Conservation (phyloP, 2,329 filamentous ascomycete species). For the Diaporthe vexans region DNA sequence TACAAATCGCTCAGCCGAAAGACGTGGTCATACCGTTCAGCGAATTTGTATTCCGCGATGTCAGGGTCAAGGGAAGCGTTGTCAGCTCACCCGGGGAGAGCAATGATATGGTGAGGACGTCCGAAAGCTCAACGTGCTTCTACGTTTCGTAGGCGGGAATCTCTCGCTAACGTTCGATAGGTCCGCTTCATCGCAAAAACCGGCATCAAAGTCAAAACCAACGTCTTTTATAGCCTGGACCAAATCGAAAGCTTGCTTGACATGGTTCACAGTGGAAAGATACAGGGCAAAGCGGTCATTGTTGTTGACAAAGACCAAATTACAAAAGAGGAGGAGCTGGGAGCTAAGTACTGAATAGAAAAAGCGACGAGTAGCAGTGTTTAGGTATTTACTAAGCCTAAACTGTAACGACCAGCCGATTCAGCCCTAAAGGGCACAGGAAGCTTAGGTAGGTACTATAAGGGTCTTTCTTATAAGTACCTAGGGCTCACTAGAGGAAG, state of each 20-base stretch:
- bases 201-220: conserved; percentile 63
- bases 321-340: conserved; percentile 43
- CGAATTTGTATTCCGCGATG: conserved; percentile 68
- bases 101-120: conserved; percentile 55
- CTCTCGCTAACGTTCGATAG: neutral
- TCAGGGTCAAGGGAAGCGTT: conserved; percentile 62
- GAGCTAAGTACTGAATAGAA: conserved; percentile 32
- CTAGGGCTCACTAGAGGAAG: too few relatives aligned
- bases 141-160: neutral
- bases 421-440: too few relatives aligned
- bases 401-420: too few relatives aligned
- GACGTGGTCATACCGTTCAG: conserved; percentile 55
- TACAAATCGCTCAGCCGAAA: conserved; percentile 69
- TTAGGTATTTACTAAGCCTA: neutral
- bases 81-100: conserved; percentile 59
- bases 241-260: conserved; percentile 65
- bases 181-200: conserved; percentile 60
- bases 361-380: accelerated
- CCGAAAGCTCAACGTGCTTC: neutral
- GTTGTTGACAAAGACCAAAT: conserved; percentile 61
- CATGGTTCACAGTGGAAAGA: conserved; percentile 64
- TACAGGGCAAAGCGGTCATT: conserved; percentile 68
- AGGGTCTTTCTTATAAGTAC: too few relatives aligned
- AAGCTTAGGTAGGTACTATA: too few relatives aligned
- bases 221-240: conserved; percentile 65